Evolutionary conservation across 805 yeast species (phyloP), one percentile per base, ranked within the genome.

Genomic region (Ogataea ganodermae): DNA sequence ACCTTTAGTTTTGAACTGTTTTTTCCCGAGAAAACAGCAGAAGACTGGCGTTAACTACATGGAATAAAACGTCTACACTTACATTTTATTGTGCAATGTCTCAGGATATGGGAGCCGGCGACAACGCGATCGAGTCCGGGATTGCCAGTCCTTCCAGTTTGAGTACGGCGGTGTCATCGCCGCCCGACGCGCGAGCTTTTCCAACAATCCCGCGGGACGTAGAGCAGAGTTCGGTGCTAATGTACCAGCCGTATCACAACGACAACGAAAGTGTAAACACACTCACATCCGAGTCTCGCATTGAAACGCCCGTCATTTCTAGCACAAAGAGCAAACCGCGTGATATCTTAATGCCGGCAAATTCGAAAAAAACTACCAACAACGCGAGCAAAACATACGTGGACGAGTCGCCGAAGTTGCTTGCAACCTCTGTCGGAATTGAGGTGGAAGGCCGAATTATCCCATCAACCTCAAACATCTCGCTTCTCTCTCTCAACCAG

Each of bases 381-480:
- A 30, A 17, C 26, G 9, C 9, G 6, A 22, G 33, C 46, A 7
- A 48, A 38, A 43, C 43, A 23, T 37, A 28, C 35, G 54, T 51
- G 22, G 56, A 51, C 42, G 55, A 51, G 3, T 63, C 72, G 6
- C 70, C 72, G 8, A 60, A 56, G 23, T 56, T 69, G 37, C 52
- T 66, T 30, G 73, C 72, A 2, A 62, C 69, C 1, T 67, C 72
- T 0, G 67, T 65, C 4, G 71, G 70, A 3, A 55, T 52, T 6
- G 70, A 63, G n/a, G 48, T 60, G 20, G 67, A 61, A 6, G 68
- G 68, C 1, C 43, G 58, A 16, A 50, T 69, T 17, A 60, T 69
- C 12, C 71, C 72, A 6, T 64, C 72, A 4, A 58, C 71, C 5
- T 66, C 72, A 10, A 62, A 61, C 20, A 67, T 67, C 12, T 65